Conservation (phyloP, 345 rosid genomes). For the Abelmoschus esculentus region DNA sequence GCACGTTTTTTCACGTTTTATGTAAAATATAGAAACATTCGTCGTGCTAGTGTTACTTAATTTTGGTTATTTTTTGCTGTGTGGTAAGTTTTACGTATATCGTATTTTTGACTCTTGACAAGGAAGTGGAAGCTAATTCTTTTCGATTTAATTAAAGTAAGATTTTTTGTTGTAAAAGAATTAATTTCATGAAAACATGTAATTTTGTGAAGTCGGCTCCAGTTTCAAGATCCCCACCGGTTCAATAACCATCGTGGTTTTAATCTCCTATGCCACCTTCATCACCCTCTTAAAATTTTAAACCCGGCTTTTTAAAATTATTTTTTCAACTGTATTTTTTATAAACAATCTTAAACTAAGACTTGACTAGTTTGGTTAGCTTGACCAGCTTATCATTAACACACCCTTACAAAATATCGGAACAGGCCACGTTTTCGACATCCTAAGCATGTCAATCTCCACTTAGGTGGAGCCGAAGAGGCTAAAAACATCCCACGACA, state of each 20-base stretch:
- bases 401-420: slow-evolving; percentile 28
- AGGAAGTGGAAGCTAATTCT: too few relatives aligned
- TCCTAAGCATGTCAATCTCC: slow-evolving; percentile 16
- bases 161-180: too few relatives aligned
- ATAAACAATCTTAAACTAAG: too few relatives aligned
- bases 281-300: slow-evolving; percentile 19
- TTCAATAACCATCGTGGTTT: slow-evolving; percentile 18
- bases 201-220: slow-evolving; percentile 10
- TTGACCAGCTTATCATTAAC: too few relatives aligned
- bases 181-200: too few relatives aligned
- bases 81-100: background rate
- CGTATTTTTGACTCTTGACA: too few relatives aligned
- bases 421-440: slow-evolving; percentile 26
- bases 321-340: too few relatives aligned
- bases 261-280: slow-evolving; percentile 12
- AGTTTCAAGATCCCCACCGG: slow-evolving; percentile 38
- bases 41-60: background rate
- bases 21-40: background rate
- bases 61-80: background rate
- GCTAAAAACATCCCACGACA: slow-evolving; percentile 17
- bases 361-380: too few relatives aligned
- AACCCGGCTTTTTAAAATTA: too few relatives aligned
- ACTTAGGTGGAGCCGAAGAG: slow-evolving; percentile 31
- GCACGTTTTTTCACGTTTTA: too few relatives aligned
- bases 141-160: too few relatives aligned